Conservation (phyloP, 1,139 yeast species). For the Meyerozyma elateridarum region DNA sequence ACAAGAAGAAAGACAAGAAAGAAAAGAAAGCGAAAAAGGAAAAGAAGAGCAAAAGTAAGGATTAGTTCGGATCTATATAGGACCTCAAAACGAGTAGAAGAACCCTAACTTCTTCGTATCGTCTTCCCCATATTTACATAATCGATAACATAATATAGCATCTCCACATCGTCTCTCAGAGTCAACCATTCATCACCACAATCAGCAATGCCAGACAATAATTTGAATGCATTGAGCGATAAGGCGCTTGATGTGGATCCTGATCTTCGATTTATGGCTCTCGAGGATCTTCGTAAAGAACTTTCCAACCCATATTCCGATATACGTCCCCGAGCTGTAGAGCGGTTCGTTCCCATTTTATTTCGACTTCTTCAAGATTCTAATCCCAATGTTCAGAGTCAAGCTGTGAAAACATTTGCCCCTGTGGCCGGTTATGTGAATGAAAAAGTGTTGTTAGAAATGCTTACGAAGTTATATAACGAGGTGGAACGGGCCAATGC, state of each 20-base stretch:
- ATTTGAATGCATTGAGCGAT: slow-evolving; percentile 31
- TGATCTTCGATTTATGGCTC: slow-evolving; percentile 82
- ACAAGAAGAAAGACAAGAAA: slow-evolving; percentile 13
- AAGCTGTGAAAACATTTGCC: slow-evolving; percentile 60
- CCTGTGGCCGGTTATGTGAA: slow-evolving; percentile 30
- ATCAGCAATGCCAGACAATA: slow-evolving; percentile 1
- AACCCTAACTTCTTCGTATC: background rate
- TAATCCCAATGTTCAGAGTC: slow-evolving; percentile 74
- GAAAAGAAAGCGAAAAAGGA: slow-evolving; percentile 13
- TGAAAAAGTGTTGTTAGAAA: slow-evolving; percentile 19
- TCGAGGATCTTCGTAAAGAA: slow-evolving; percentile 64
- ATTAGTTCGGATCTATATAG: background rate
- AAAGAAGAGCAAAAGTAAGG: slow-evolving; percentile 9
- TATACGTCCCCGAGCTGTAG: slow-evolving; percentile 20
- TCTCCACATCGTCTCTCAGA: background rate
- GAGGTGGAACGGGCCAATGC: slow-evolving; percentile 21
- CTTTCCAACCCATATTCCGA: slow-evolving; percentile 24
- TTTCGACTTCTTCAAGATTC: slow-evolving; percentile 56
- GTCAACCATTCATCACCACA: slow-evolving; percentile 7
- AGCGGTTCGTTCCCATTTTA: slow-evolving; percentile 44
- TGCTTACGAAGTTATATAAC: slow-evolving; percentile 25
- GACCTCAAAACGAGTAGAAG: background rate
- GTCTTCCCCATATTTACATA: background rate
- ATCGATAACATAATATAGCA: background rate
- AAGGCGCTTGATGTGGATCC: slow-evolving; percentile 68